These are phyloP conservation scores for Fusarium paranaense DNA, from an alignment of 2,329 filamentous ascomycete genomes.

Conservation along the genomic window DNA sequence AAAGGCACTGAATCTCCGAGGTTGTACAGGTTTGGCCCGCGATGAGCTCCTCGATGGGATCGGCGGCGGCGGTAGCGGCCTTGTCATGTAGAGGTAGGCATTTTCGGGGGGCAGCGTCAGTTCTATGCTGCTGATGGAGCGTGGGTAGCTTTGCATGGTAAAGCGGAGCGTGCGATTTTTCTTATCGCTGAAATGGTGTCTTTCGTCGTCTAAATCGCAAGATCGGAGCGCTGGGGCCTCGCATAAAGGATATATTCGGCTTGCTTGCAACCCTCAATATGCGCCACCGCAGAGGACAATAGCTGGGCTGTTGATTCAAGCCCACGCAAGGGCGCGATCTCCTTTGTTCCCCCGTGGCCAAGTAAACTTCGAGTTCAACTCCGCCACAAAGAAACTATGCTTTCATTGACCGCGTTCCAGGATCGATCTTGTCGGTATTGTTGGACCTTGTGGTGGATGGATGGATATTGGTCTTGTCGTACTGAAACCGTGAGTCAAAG, in stretches of 20 bases:
- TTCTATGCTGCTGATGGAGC: conserved; percentile 32
- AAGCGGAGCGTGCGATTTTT: background rate
- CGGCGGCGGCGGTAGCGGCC: conserved; percentile 39
- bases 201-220: conserved; percentile 4
- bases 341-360: conserved; percentile 21
- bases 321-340: conserved; percentile 20
- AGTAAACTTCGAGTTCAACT: conserved; percentile 7
- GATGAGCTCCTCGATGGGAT: conserved; percentile 16
- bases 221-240: conserved; percentile 17
- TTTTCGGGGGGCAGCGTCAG: conserved; percentile 38
- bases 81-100: conserved; percentile 36
- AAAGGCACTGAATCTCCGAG: conserved; percentile 32
- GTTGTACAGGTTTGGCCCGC: conserved; percentile 3
- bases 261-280: conserved; percentile 16
- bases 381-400: conserved; percentile 6
- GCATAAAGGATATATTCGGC: conserved; percentile 25
- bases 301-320: conserved; percentile 12
- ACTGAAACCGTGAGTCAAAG: background rate
- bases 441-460: background rate
- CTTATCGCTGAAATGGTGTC: background rate
- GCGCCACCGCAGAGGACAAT: conserved; percentile 22
- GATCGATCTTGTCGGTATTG: conserved; percentile 4
- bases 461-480: background rate
- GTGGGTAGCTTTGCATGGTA: conserved; percentile 31
- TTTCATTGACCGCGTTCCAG: background rate